Evolutionary conservation across 2,329 filamentous ascomycete genomes (phyloP), one percentile per base, ranked within the genome.

Genomic region (Ascochyta lentis): DNA sequence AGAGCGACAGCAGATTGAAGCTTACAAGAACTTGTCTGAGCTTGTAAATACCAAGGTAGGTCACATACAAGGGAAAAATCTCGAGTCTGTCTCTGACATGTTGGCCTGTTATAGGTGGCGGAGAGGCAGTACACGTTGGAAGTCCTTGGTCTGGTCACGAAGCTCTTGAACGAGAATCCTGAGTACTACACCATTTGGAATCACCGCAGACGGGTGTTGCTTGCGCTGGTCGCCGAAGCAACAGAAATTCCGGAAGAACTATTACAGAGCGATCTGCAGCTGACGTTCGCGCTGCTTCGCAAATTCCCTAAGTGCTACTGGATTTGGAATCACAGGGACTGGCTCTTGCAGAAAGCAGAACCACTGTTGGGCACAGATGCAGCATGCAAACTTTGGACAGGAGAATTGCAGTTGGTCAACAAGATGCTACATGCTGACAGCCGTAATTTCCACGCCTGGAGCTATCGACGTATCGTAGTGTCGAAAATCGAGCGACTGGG

Each of bases 251-350:
- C 79, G 27, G 73, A 80, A 38, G 78, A 86, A 3, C 71, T 89
- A 29, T 83, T 98, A 58, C 83, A 85, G 42, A 80, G 84, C 51
- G 95, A 99, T 73, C 81, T 99, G 31, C 79, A 80, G 43, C 96
- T 97, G 70, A 88, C 94, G 31, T 85, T 97, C 37, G 91, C 91
- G 0, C 83, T 99, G 19, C 84, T 99, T 45, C 84, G 91, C 61
- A 86, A 92, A 63, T 94, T 87, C 63, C 95, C 95, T 6, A 99
- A 99, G 76, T 98, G 95, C 81, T 99, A 99, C 79, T 98, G 95
- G 94, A 94, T 99, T 69, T 99, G 95, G 95, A 96, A 96, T 66
- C 94, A 97, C 76, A 88, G 95, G 26, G 78, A 89, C 41, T 99
- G 95, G 93, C 80, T 94, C 3, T 81, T 99, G 13, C 80, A 88